Evolutionary conservation across 176 grass and related monocot genomes (phyloP).

Genomic region (Phoenix dactylifera): DNA sequence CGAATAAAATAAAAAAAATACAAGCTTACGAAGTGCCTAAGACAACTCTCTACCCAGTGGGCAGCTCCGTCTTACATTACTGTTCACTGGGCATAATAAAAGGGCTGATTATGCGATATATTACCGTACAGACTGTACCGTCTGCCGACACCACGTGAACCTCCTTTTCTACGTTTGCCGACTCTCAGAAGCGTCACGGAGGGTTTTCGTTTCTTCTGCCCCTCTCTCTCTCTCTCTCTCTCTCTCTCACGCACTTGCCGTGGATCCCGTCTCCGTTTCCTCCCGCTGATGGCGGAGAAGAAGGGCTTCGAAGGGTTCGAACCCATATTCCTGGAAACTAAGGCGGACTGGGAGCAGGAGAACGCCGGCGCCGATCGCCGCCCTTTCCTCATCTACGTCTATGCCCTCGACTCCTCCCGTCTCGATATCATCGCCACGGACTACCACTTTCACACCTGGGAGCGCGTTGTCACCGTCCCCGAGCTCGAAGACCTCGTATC

Average conservation of each 20-base stretch:
- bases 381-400: constrained; percentile 37
- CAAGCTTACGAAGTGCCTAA: too few species aligned
- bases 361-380: background rate
- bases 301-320: constrained; percentile 36
- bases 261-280: background rate
- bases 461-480: constrained; percentile 41
- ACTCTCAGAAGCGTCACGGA: too few species aligned
- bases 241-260: background rate
- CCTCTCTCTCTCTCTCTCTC: background rate
- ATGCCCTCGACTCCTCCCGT: constrained; percentile 21
- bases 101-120: too few species aligned
- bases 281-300: constrained; percentile 28
- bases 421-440: constrained; percentile 61
- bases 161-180: too few species aligned
- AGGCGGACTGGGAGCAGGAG: constrained; percentile 12
- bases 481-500: constrained; percentile 71
- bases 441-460: constrained; percentile 54
- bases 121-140: too few species aligned
- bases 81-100: too few species aligned
- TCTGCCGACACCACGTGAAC: too few species aligned
- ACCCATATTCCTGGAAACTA: constrained; percentile 51
- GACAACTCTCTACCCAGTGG: too few species aligned
- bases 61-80: too few species aligned
- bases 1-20: too few species aligned
- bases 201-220: too few species aligned